Evolutionary conservation across 202 grass and related monocot species (phyloP).

Genomic region (Carex arenaria): DNA sequence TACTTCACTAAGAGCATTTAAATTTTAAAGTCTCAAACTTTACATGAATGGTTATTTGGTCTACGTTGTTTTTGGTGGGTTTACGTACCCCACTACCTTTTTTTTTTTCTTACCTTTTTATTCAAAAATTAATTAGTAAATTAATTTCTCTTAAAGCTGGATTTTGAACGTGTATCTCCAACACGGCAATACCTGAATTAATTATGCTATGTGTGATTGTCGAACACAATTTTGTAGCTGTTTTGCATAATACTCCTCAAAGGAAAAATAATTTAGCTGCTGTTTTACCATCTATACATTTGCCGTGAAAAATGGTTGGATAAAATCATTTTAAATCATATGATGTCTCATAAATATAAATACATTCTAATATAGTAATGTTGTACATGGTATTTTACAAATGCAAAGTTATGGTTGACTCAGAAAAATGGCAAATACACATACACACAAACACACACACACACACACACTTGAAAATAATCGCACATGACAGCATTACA

Average conservation of each 20-base stretch:
- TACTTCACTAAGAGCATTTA: background rate
- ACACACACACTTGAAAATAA: background rate
- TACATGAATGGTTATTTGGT: background rate
- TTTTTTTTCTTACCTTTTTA: background rate
- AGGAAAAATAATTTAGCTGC: too few species aligned
- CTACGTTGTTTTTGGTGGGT: background rate
- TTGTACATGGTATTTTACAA: background rate
- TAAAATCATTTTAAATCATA: background rate
- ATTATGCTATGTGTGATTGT: too few species aligned
- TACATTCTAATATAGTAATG: background rate
- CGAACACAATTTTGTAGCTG: too few species aligned
- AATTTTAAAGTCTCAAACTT: conserved; percentile 7
- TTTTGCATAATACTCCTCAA: too few species aligned
- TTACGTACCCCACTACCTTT: background rate
- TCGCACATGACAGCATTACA: background rate
- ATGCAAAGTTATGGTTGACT: background rate
- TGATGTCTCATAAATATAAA: background rate
- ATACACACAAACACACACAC: too few species aligned
- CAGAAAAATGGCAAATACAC: background rate
- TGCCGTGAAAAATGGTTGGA: background rate
- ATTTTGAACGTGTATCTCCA: too few species aligned
- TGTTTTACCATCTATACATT: too few species aligned
- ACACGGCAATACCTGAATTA: too few species aligned
- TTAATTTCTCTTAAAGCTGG: too few species aligned
- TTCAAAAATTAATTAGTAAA: background rate